Conservation (phyloP, 306 rosid genomes). For the Quercus robur region DNA sequence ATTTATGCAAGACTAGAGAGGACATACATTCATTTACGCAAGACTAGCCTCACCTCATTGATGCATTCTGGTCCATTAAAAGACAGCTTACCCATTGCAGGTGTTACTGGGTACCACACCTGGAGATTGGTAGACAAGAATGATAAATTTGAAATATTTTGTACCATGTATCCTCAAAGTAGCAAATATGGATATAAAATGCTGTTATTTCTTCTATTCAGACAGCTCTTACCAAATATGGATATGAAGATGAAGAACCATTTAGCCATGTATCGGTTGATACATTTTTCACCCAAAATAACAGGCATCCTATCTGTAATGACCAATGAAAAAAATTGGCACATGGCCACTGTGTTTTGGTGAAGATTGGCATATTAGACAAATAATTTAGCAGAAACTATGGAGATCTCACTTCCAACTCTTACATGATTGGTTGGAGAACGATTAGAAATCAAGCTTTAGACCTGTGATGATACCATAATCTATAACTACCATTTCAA, state of each 20-base stretch:
- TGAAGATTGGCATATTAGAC: not conserved
- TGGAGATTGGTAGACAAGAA: constrained; percentile 19
- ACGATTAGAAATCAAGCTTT: not conserved
- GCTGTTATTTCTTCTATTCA: not conserved
- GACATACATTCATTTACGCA: too few species aligned
- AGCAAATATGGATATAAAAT: not conserved
- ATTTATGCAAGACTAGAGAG: too few species aligned
- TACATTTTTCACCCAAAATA: constrained; percentile 68
- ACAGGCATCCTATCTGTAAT: constrained; percentile 84
- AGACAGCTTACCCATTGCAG: constrained; percentile 80
- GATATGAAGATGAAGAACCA: constrained; percentile 48
- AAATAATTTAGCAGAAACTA: not conserved
- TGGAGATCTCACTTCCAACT: not conserved
- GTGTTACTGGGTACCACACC: constrained; percentile 84
- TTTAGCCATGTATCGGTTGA: constrained; percentile 66
- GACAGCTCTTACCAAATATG: constrained; percentile 66
- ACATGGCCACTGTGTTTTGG: constrained; percentile 15
- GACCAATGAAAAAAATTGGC: constrained; percentile 13
- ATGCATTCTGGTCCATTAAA: constrained; percentile 85
- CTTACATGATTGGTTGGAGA: not conserved
- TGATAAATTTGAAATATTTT: not conserved
- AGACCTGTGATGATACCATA: not conserved
- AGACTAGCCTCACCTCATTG: constrained; percentile 47
- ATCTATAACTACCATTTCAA: not conserved
- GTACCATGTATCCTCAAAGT: not conserved